phyloP scores from a whole-genome alignment of 306 rosid genomes.

The Cajanus cajan region DNA sequence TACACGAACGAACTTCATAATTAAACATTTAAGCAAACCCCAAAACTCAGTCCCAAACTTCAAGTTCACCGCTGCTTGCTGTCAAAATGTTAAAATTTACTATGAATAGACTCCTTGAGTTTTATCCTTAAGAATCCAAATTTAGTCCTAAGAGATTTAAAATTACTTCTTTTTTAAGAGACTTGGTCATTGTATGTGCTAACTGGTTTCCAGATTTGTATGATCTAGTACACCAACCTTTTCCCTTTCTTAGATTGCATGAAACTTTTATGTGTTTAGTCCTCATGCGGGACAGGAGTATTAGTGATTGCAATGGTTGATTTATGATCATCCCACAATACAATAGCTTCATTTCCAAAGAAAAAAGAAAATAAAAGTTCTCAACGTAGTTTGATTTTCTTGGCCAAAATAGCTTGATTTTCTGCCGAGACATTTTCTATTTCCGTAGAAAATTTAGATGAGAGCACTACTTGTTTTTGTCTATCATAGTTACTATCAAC shows the following conservation, averaged over 20 bases:
- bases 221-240: background rate
- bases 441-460: too few relatives aligned
- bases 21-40: too few relatives aligned
- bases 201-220: too few relatives aligned
- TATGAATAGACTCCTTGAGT: background rate
- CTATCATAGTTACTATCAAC: too few relatives aligned
- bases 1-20: too few relatives aligned
- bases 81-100: background rate
- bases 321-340: background rate
- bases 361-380: too few relatives aligned
- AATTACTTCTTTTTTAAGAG: background rate
- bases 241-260: background rate
- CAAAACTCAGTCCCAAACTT: background rate
- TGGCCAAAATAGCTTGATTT: too few relatives aligned
- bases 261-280: background rate
- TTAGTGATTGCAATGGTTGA: background rate
- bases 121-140: background rate
- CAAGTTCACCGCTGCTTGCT: background rate
- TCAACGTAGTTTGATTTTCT: too few relatives aligned
- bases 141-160: background rate
- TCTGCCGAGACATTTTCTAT: too few relatives aligned
- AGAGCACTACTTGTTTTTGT: too few relatives aligned
- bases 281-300: background rate
- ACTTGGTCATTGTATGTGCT: too few relatives aligned
- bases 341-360: background rate